A percentile compares a stretch with the other conserved stretches of the same genome.
Evolutionary conservation across 2,329 filamentous ascomycete species (phyloP).

Genomic region (Kalmusia sp.): DNA sequence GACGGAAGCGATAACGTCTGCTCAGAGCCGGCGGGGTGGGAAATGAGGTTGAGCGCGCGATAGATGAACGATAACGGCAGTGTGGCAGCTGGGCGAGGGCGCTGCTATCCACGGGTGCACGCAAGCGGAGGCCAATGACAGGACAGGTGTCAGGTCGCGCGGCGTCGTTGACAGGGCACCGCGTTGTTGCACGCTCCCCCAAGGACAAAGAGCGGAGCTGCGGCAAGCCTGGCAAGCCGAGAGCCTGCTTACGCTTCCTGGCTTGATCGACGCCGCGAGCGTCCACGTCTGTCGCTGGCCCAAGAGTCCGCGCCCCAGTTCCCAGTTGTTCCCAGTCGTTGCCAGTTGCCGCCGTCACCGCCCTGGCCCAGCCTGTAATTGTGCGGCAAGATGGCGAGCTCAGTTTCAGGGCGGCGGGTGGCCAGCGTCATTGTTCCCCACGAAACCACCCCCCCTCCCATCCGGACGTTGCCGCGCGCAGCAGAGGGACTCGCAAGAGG

Average conservation of each 20-base stretch:
- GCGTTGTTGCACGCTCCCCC: constrained; percentile 2
- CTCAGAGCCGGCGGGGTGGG: constrained; percentile 8
- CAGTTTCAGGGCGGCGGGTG: not conserved
- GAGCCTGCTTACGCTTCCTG: not conserved
- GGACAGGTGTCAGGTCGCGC: constrained; percentile 32
- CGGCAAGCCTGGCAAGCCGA: too few relatives aligned
- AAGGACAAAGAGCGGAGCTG: not conserved
- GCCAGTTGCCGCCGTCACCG: not conserved
- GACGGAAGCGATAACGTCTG: constrained; percentile 10
- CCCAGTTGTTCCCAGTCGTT: not conserved
- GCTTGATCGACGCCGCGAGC: constrained; percentile 9
- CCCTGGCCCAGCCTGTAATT: not conserved
- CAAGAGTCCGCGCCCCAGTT: not conserved
- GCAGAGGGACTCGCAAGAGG: too few relatives aligned
- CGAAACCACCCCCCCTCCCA: too few relatives aligned
- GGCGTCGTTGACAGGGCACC: not conserved
- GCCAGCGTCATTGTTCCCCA: too few relatives aligned
- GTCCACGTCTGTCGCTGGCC: not conserved
- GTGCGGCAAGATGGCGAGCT: not conserved
- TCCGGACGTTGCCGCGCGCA: too few relatives aligned
- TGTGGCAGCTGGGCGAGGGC: constrained; percentile 15
- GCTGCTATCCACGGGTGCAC: constrained; percentile 1
- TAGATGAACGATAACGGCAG: constrained; percentile 30
- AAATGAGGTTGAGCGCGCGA: constrained; percentile 11
- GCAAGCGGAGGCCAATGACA: constrained; percentile 23